Evolutionary conservation across 2,329 filamentous ascomycete genomes (phyloP), one percentile per base, ranked within the genome.

Genomic region (Pseudogymnoascus sp.): DNA sequence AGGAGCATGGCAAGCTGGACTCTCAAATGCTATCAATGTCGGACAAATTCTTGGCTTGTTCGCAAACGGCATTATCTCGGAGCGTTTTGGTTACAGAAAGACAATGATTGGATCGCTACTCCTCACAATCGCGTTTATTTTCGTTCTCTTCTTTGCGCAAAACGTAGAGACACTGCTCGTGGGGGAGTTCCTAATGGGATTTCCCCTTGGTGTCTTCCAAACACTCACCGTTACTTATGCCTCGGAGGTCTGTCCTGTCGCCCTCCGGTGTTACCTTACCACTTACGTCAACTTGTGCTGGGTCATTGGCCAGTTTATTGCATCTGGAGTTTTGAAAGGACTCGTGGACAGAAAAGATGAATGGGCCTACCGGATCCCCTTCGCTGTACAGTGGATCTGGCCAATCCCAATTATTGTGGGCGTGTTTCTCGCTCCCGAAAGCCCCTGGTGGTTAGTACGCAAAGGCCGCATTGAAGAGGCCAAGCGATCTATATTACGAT

Each of bases 281-380:
- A 80, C 79, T 1, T 82, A 80, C 59, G 77, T 79, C 63, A 80
- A 81, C 67, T 74, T 80, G 63, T 81, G 79, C 73, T 83, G 79
- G 79, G 79, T 69, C 2, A 65, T 80, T 4, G 77, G 78, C 22
- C 78, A 80, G 64, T 67, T 80, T 57, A 75, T 80, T 60, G 77
- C 76, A 20, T 73, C 78, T 39, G 77, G 76, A 6, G 76, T 79
- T 6, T 75, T 78, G 60, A 74, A 73, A 65, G 67, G 71, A 16
- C 30, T 78, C 72, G 64, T 78, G 34, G 66, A 69, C 37, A 70
- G 75, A 14, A 38, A 70, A 2, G 75, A 75, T 54, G 67, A 78
- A 64, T 78, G 76, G 77, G 73, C 76, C 2, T 79, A 77, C 65
- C 72, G 75, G 1, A 77, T 79, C 54, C 76, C 77, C 0, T 78